Conservation (phyloP, 106 monocot species). For the Ottelia alismoides region DNA sequence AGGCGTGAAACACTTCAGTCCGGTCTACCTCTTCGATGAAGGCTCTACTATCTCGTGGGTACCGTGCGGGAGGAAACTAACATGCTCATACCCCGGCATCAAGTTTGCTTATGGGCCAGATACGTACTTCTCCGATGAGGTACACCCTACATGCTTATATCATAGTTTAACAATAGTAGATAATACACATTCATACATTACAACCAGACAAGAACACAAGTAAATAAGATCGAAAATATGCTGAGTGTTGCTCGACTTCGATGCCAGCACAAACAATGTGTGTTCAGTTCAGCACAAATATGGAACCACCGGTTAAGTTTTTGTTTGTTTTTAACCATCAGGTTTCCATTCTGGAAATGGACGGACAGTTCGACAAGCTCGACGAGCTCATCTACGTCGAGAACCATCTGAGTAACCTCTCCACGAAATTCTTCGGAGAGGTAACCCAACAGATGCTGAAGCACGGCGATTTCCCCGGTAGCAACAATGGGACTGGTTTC, state of each 20-base stretch:
- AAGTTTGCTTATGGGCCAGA: slow-evolving; percentile 77
- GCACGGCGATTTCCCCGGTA: slow-evolving; percentile 75
- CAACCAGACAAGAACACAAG: too few species aligned
- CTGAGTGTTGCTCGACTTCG: too few species aligned
- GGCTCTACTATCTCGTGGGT: slow-evolving; percentile 85
- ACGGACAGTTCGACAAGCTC: slow-evolving; percentile 83
- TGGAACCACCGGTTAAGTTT: too few species aligned
- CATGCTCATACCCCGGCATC: slow-evolving; percentile 90
- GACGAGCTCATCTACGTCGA: slow-evolving; percentile 93
- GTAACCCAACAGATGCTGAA: slow-evolving; percentile 92
- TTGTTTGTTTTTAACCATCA: slow-evolving; percentile 3
- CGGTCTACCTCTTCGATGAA: slow-evolving; percentile 86
- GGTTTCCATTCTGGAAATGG: slow-evolving; percentile 91
- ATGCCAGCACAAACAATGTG: too few species aligned
- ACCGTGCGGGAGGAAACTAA: slow-evolving; percentile 80
- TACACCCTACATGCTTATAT: too few species aligned
- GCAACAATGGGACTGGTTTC: slow-evolving; percentile 82
- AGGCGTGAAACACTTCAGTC: slow-evolving; percentile 61
- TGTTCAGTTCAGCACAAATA: too few species aligned
- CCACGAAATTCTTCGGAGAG: slow-evolving; percentile 82
- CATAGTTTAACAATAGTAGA: too few species aligned
- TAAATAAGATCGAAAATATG: too few species aligned
- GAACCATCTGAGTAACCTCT: slow-evolving; percentile 76
- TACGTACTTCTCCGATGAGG: slow-evolving; percentile 60
- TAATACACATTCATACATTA: too few species aligned